Base-by-base conservation (phyloP, 768 basidiomycete species). In the Boletus pseudopeckii region DNA sequence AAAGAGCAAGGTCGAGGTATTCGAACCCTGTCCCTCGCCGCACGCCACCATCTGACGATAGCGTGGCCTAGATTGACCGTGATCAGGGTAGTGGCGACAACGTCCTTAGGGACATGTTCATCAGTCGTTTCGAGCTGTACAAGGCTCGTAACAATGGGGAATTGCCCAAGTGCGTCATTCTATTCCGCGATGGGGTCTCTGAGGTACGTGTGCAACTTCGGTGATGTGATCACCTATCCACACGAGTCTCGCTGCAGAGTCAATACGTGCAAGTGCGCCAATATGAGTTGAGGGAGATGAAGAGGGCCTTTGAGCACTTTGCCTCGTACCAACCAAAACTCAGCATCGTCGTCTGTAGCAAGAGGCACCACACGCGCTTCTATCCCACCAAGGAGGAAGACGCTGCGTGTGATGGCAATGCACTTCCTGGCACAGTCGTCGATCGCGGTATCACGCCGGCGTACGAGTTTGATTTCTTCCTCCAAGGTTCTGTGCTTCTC, bases 121-220 rank as follows among this genome's bases (percentile, higher is more conserved):
- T 72, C 3, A 77, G 76, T 50, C 72, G 80, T 15, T 65, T 82
- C 24, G 50, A 69, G 28, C 57, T 72, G 2, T 83, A 72, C 70
- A 59, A 61, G 45, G 50, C 45, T 7, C 70, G 50, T 46, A 77
- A 72, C 56, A 63, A 60, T 1, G 70, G 69, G 4, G 36, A 41
- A 20, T 62, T 82, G 4, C 80, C 80, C 1, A 36, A 67, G 15
- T 75, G 80, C 2, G 68, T 82, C 9, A 58, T 82, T 26, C 69
- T 82, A 5, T 82, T 77, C 57, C 74, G 80, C 2, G 91, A 92
- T 64, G 90, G 90, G 37, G 88, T 92, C 14, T 90, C 88, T 1
- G 89, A 91, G 72, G 88, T 87, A 41, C 22, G 72, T 52, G 17
- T 43, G 14, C 40, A 22, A 4, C n/a, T 33, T 45, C 20, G 18